A percentile compares a stretch with the other conserved stretches of the same genome.
phyloP scores from a whole-genome alignment of 2,329 filamentous ascomycete species.

The Chrysoporthe austroafricana region DNA sequence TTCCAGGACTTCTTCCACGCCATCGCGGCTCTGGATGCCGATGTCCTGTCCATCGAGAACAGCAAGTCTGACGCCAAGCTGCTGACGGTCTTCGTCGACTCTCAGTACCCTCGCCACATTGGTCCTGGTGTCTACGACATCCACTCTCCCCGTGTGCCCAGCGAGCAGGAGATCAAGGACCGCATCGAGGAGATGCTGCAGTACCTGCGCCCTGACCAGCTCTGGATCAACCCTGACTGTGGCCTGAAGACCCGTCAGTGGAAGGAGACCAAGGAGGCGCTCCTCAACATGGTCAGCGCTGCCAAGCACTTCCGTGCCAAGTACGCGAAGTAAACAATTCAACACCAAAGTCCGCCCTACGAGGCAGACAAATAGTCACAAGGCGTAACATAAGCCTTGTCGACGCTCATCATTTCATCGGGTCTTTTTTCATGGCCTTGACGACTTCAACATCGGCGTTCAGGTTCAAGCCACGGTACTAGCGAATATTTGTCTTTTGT shows the following conservation, averaged over 20 bases:
- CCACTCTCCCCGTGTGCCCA: conserved; percentile 96
- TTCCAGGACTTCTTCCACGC: conserved; percentile 99
- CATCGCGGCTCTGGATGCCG: conserved; percentile 95
- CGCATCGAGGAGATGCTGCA: conserved; percentile 97
- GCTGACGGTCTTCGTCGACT: conserved; percentile 96
- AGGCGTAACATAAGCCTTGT: conserved; percentile 11
- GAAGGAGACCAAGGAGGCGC: conserved; percentile 96
- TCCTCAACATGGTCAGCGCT: conserved; percentile 96
- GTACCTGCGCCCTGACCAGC: conserved; percentile 96
- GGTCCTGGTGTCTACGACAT: conserved; percentile 99
- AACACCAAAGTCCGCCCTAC: conserved; percentile 30
- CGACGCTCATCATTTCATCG: conserved; percentile 31
- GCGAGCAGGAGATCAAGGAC: conserved; percentile 97
- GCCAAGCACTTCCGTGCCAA: conserved; percentile 96
- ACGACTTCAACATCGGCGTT: conserved; percentile 66
- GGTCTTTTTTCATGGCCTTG: conserved; percentile 35
- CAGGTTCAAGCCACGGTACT: conserved; percentile 24
- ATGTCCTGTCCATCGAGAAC: conserved; percentile 99
- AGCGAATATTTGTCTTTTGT: conserved; percentile 28
- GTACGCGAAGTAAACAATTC: conserved; percentile 66
- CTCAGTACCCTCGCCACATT: conserved; percentile 96
- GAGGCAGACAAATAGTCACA: conserved; percentile 37
- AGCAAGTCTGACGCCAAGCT: conserved; percentile 99
- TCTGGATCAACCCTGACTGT: conserved; percentile 99
- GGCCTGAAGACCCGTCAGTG: conserved; percentile 99